These are phyloP conservation scores for Penicillium fimorum DNA, from an alignment of 495 filamentous ascomycete genomes.

Conservation along the genomic window DNA sequence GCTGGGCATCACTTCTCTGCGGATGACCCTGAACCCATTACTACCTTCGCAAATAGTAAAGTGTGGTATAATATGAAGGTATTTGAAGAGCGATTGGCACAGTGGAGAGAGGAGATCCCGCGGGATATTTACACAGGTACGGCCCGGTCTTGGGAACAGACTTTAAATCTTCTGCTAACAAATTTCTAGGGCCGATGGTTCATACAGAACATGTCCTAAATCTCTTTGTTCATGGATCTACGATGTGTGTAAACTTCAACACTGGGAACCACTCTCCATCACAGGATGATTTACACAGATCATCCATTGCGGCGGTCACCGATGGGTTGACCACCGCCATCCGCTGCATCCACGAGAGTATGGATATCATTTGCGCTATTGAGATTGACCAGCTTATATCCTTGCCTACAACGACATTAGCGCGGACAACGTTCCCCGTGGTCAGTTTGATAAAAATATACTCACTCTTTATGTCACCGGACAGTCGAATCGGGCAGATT, in stretches of 20 bases:
- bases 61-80: constrained; percentile 70
- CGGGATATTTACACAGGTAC: constrained; percentile 40
- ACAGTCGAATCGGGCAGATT: constrained; percentile 70
- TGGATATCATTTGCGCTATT: constrained; percentile 66
- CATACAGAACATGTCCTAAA: constrained; percentile 52
- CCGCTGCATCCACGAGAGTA: constrained; percentile 66
- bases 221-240: constrained; percentile 85
- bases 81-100: constrained; percentile 72
- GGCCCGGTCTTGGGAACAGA: not conserved
- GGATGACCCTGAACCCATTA: constrained; percentile 64
- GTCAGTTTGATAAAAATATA: constrained; percentile 89
- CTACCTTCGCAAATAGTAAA: constrained; percentile 71
- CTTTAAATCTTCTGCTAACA: constrained; percentile 10
- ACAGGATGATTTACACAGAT: constrained; percentile 29
- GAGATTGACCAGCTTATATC: constrained; percentile 61
- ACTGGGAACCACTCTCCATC: constrained; percentile 16
- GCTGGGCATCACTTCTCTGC: constrained; percentile 70
- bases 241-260: constrained; percentile 67
- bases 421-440: constrained; percentile 76
- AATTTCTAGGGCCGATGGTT: constrained; percentile 20
- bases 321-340: constrained; percentile 71
- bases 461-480: constrained; percentile 66
- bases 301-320: constrained; percentile 63
- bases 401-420: constrained; percentile 73
- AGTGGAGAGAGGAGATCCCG: constrained; percentile 59